Percentiles rank a stretch among this genome's conserved stretches.
These are phyloP conservation scores for Arctium minus DNA, from an alignment of 129 eudicot genomes.

Conservation along the genomic window DNA sequence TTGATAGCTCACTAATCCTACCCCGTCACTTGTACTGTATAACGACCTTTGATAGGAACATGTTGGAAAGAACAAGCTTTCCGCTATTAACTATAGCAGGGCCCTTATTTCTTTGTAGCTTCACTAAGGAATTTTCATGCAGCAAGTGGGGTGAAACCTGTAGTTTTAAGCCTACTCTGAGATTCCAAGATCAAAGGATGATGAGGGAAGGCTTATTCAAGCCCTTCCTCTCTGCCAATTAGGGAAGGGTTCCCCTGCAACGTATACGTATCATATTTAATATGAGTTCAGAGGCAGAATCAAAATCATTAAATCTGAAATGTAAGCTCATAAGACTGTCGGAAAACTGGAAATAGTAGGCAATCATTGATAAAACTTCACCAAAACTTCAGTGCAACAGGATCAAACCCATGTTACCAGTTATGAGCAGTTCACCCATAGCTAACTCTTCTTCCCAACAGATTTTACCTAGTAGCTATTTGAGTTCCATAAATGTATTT, in stretches of 20 bases:
- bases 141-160: slow-evolving; percentile 52
- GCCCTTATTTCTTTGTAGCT: slow-evolving; percentile 42
- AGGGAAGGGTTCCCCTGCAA: slow-evolving; percentile 13
- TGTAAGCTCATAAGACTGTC: slow-evolving; percentile 64
- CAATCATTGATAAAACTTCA: slow-evolving; percentile 22
- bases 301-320: slow-evolving; percentile 62
- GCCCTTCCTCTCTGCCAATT: slow-evolving; percentile 21
- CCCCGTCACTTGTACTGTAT: slow-evolving; percentile 43
- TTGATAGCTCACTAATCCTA: slow-evolving; percentile 33
- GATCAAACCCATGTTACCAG: slow-evolving; percentile 49
- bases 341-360: slow-evolving; percentile 50
- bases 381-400: slow-evolving; percentile 26
- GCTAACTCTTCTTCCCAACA: neutral
- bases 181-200: slow-evolving; percentile 65
- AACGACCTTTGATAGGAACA: slow-evolving; percentile 60
- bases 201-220: slow-evolving; percentile 34
- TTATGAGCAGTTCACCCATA: neutral
- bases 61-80: slow-evolving; percentile 51
- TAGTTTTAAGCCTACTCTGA: slow-evolving; percentile 50
- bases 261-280: slow-evolving; percentile 38
- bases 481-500: neutral
- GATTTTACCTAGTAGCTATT: neutral
- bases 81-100: slow-evolving; percentile 39
- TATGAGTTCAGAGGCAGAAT: slow-evolving; percentile 58
- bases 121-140: slow-evolving; percentile 43